These are phyloP conservation scores for Didymella exigua DNA, from an alignment of 2,329 filamentous ascomycete species.

Conservation along the genomic window DNA sequence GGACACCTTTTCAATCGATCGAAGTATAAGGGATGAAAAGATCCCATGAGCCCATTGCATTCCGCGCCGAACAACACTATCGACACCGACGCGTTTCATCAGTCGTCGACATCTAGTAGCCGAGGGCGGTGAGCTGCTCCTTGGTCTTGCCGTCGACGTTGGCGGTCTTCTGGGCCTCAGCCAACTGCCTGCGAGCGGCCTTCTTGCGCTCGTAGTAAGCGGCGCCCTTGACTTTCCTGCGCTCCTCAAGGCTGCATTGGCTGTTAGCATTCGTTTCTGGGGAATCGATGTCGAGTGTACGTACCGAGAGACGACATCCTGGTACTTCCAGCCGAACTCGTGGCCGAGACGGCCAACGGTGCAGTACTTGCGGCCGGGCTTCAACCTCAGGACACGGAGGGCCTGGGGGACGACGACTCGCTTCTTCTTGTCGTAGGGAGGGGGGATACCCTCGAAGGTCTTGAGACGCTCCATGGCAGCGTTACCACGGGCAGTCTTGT, in stretches of 20 bases:
- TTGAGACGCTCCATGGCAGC: conserved; percentile 98
- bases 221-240: conserved; percentile 98
- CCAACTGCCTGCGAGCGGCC: conserved; percentile 86
- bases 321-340: conserved; percentile 99
- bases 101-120: conserved; percentile 72
- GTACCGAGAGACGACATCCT: conserved; percentile 97
- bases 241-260: conserved; percentile 85
- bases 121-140: conserved; percentile 85
- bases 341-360: conserved; percentile 96
- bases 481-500: conserved; percentile 98
- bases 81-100: conserved; percentile 39
- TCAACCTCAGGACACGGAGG: conserved; percentile 91
- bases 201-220: conserved; percentile 99
- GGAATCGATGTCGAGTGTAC: conserved; percentile 49
- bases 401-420: conserved; percentile 99
- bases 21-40: conserved; percentile 47
- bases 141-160: conserved; percentile 84
- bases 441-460: conserved; percentile 99
- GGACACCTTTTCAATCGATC: conserved; percentile 46
- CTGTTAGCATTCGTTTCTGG: conserved; percentile 25
- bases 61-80: conserved; percentile 44
- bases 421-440: conserved; percentile 99
- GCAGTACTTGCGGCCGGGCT: conserved; percentile 99
- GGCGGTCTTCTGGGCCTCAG: conserved; percentile 91
- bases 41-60: conserved; percentile 49